Evolutionary conservation across 352 stramenopile species (phyloP), one percentile per base, ranked within the genome.

Genomic region (Phytophthora kernoviae): DNA sequence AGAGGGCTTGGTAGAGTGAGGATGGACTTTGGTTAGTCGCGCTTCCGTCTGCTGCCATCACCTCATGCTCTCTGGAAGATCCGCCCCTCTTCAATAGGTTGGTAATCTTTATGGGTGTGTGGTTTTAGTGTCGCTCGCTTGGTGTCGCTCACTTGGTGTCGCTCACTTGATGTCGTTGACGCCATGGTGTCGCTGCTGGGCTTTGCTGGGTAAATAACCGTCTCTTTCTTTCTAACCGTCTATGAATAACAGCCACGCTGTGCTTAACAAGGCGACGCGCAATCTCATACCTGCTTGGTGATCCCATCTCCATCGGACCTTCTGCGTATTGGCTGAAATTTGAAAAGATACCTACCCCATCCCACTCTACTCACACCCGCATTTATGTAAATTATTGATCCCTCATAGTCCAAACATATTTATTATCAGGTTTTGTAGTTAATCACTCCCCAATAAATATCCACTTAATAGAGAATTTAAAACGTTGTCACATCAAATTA

Each of bases 281-380:
- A n/a, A n/a, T n/a, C n/a, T n/a, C n/a, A n/a, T n/a, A n/a, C 1
- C 37, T 21, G 37, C 37, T 43, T 43, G 37, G 37, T 43, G 37
- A 43, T 20, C 15, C 37, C 37, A 17, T 43, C 37, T 22, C 21
- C 12, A 10, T 43, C 37, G 9, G 37, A 43, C 37, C 37, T 41
- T 20, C 37, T 18, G 4, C 15, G 5, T 17, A 43, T 43, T 43
- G 37, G 37, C n/a, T 17, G 15, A 43, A 43, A 43, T 4, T 43
- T 9, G 34, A 21, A 4, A 4, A 4, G 6, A 43, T 30, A 7
- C 24, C 24, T 30, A 30, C 3, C 3, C 24, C 12, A 21, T 43
- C 37, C 37, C 9, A 43, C 37, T 18, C 2, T 18, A 43, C 37
- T 43, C 37, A 43, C n/a, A 17, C n/a, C 37, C 33, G 11, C 10